These are phyloP conservation scores for Zalaria sp. DNA, from an alignment of 2,329 filamentous ascomycete species.

Conservation along the genomic window DNA sequence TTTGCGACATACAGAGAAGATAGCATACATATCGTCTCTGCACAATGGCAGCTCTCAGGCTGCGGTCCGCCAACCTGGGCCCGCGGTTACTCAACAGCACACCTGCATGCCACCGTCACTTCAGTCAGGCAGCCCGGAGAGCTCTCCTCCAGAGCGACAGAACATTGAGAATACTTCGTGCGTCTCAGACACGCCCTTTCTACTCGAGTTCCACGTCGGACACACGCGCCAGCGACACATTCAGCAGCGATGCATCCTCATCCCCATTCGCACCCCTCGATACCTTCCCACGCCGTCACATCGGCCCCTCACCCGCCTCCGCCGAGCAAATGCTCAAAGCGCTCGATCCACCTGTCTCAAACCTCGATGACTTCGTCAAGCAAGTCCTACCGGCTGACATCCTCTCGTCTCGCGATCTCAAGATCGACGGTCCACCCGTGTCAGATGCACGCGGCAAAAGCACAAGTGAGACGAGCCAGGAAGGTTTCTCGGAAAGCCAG, in stretches of 20 bases:
- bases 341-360: constrained; percentile 58
- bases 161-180: not conserved
- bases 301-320: constrained; percentile 62
- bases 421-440: constrained; percentile 36
- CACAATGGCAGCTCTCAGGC: constrained; percentile 2
- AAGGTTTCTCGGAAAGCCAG: constrained; percentile 45
- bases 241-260: constrained; percentile 2
- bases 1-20: too few relatives aligned
- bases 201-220: constrained; percentile 6
- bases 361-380: constrained; percentile 68
- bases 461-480: constrained; percentile 16
- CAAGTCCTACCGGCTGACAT: constrained; percentile 76
- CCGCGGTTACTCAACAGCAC: not conserved
- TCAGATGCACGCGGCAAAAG: constrained; percentile 23
- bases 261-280: constrained; percentile 33
- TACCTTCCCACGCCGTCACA: constrained; percentile 69
- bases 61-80: constrained; percentile 1
- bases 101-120: constrained; percentile 1
- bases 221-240: not conserved
- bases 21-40: too few relatives aligned
- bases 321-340: constrained; percentile 65
- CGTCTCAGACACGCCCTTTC: constrained; percentile 3
- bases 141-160: not conserved
- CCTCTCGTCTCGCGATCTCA: constrained; percentile 50
- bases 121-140: constrained; percentile 2